Conservation (phyloP, 352 stramenopile genomes). For the Phytophthora syringae region DNA sequence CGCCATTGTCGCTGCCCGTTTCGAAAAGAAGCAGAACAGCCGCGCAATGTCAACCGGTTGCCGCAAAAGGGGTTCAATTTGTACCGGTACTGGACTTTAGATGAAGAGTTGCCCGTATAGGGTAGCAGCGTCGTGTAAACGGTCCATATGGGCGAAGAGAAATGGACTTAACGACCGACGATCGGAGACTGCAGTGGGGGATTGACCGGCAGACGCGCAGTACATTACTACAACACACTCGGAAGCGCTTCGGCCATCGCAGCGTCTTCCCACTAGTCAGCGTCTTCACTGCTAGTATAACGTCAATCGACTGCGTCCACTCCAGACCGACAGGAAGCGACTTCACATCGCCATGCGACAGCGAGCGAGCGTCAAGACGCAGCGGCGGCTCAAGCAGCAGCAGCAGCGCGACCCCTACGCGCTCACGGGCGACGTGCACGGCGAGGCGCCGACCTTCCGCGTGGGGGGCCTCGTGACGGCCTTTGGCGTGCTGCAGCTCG, state of each 20-base stretch:
- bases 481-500: constrained; percentile 40
- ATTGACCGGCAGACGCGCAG: constrained; percentile 27
- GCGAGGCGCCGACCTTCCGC: constrained; percentile 37
- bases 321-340: constrained; percentile 12
- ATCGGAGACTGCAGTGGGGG: constrained; percentile 29
- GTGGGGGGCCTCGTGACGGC: constrained; percentile 47
- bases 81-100: no score
- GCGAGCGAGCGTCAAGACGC: constrained; percentile 42
- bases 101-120: no score
- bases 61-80: constrained; percentile 1
- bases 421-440: constrained; percentile 34
- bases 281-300: background rate
- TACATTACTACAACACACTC: constrained; percentile 11
- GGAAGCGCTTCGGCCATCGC: constrained; percentile 22
- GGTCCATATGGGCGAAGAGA: constrained; percentile 9
- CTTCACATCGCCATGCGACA: constrained; percentile 29
- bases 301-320: no score
- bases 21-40: constrained; percentile 32
- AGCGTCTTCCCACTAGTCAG: constrained; percentile 35
- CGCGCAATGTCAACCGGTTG: constrained; percentile 19
- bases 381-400: constrained; percentile 37
- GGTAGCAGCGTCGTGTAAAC: no score
- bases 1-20: constrained; percentile 18
- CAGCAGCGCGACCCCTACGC: constrained; percentile 37
- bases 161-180: constrained; percentile 30